A percentile compares a stretch with the other conserved stretches of the same genome.
phyloP scores from a whole-genome alignment of 768 basidiomycete genomes.

The Auricularia heimuer region DNA sequence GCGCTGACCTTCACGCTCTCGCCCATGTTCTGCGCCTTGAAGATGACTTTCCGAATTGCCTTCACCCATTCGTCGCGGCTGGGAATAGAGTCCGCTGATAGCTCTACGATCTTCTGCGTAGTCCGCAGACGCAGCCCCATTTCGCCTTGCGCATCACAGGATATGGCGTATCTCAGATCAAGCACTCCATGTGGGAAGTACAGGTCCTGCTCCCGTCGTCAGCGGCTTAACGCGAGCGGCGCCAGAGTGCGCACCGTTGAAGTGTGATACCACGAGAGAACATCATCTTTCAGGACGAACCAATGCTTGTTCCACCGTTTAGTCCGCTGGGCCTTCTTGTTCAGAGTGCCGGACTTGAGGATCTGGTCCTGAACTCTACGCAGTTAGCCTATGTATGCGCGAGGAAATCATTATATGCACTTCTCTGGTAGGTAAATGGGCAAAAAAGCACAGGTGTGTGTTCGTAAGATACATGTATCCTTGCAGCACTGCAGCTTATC shows the following conservation, averaged over 20 bases:
- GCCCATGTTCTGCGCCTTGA: conserved; percentile 93
- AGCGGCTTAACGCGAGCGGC: conserved; percentile 4
- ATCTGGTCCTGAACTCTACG: conserved; percentile 61
- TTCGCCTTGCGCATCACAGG: conserved; percentile 73
- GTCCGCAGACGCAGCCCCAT: conserved; percentile 77
- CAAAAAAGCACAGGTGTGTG: conserved; percentile 91
- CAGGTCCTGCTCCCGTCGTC: conserved; percentile 55
- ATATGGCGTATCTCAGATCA: conserved; percentile 87
- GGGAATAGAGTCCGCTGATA: conserved; percentile 71
- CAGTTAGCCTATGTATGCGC: conserved; percentile 1
- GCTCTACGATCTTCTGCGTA: conserved; percentile 60
- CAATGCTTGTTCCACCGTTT: conserved; percentile 93
- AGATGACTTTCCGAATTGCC: conserved; percentile 85
- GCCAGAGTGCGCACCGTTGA: conserved; percentile 53
- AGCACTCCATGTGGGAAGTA: conserved; percentile 96
- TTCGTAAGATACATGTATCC: conserved; percentile 97
- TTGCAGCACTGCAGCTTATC: conserved; percentile 61
- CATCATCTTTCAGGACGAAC: conserved; percentile 94
- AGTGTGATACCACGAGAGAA: conserved; percentile 92
- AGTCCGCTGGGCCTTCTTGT: conserved; percentile 79
- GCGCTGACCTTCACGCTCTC: conserved; percentile 78
- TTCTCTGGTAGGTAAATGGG: conserved; percentile 85
- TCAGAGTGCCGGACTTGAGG: conserved; percentile 83
- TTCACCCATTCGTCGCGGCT: conserved; percentile 95
- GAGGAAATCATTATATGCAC: conserved; percentile 30